These are phyloP conservation scores for Fusarium albidum DNA, from an alignment of 2,329 filamentous ascomycete species.

Conservation along the genomic window DNA sequence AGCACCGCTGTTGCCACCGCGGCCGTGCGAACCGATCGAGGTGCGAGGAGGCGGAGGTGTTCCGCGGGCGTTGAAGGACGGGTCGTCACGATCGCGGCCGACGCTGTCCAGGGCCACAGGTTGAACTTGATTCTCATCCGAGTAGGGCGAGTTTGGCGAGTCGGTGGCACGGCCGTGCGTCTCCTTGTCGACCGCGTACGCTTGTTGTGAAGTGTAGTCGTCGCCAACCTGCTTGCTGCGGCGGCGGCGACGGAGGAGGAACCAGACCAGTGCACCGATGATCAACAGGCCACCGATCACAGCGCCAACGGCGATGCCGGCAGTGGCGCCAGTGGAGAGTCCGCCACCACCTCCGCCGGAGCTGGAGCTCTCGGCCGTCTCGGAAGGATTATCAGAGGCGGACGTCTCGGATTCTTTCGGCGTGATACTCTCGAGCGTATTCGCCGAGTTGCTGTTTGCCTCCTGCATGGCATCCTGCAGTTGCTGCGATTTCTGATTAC, in stretches of 20 bases:
- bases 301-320: conserved; percentile 56
- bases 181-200: conserved; percentile 59
- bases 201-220: conserved; percentile 40
- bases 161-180: conserved; percentile 47
- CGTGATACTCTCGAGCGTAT: too few species aligned
- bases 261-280: conserved; percentile 51
- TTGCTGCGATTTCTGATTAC: too few species aligned
- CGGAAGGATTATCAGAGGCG: neutral
- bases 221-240: conserved; percentile 35
- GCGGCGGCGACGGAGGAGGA: conserved; percentile 53
- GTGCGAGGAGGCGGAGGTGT: conserved; percentile 26
- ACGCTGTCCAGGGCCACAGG: conserved; percentile 33
- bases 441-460: too few species aligned
- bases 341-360: conserved; percentile 28
- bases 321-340: conserved; percentile 54
- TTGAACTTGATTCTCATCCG: conserved; percentile 48
- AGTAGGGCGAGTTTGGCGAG: conserved; percentile 53
- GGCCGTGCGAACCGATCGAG: conserved; percentile 28
- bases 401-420: too few species aligned
- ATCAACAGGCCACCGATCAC: conserved; percentile 50
- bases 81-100: conserved; percentile 14
- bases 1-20: conserved; percentile 25
- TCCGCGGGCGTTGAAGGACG: neutral
- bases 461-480: too few species aligned
- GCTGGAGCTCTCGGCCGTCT: neutral